These are phyloP conservation scores for Dillenia suffruticosa DNA, from an alignment of 164 flowering plant species.

Conservation along the genomic window DNA sequence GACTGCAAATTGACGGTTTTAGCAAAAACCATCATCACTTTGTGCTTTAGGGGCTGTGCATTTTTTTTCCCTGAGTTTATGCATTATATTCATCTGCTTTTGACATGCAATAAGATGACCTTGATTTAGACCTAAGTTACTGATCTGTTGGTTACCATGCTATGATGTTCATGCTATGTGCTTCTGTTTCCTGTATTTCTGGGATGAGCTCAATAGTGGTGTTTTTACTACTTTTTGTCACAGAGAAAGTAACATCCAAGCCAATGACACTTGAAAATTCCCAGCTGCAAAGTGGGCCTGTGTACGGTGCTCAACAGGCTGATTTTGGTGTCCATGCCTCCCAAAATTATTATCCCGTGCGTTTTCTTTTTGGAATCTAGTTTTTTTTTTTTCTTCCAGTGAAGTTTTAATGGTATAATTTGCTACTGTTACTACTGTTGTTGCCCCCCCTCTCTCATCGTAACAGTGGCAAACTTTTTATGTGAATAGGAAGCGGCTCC, in stretches of 20 bases:
- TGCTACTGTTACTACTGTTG: background rate
- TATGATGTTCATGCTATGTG: no score
- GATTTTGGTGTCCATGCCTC: slow-evolving; percentile 29
- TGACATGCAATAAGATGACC: no score
- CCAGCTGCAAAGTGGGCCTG: slow-evolving; percentile 29
- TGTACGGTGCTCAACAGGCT: slow-evolving; percentile 36
- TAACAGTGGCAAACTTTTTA: background rate
- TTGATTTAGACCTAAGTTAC: no score
- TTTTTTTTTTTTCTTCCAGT: background rate
- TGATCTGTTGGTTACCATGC: no score
- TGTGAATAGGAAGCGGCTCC: slow-evolving; percentile 36
- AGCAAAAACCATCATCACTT: no score
- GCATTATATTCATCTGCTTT: no score
- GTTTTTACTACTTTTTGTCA: slow-evolving; percentile 11
- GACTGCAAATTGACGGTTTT: no score
- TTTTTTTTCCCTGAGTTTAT: no score
- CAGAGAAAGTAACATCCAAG: slow-evolving; percentile 43
- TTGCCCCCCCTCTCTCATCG: background rate
- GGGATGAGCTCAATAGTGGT: background rate
- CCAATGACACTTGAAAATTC: slow-evolving; percentile 28
- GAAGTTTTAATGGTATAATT: background rate
- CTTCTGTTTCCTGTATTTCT: no score
- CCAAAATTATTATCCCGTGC: slow-evolving; percentile 63
- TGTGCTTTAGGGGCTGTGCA: no score
- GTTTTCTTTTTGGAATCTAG: background rate